These are phyloP conservation scores for Davidsoniella virescens DNA, from an alignment of 2,329 filamentous ascomycete species.

Conservation along the genomic window DNA sequence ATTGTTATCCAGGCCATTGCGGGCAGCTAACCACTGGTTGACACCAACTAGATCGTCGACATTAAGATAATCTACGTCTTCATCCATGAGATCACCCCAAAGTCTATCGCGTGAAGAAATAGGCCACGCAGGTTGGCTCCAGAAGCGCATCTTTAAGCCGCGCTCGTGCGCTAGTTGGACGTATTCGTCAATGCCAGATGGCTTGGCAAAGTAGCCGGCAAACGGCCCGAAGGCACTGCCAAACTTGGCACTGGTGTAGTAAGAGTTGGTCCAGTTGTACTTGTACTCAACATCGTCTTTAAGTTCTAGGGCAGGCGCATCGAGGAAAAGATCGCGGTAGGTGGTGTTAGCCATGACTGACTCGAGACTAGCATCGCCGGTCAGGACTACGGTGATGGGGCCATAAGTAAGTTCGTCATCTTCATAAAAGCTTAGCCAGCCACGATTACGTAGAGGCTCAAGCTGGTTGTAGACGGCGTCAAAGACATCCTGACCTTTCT, in stretches of 20 bases:
- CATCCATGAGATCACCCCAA: constrained; percentile 37
- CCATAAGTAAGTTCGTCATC: constrained; percentile 33
- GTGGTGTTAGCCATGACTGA: constrained; percentile 34
- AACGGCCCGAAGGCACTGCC: constrained; percentile 34
- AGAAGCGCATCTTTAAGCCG: constrained; percentile 42
- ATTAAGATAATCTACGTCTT: constrained; percentile 44
- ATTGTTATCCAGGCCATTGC: neutral
- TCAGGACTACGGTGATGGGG: constrained; percentile 52
- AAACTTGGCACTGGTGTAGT: constrained; percentile 49
- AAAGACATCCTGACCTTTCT: constrained; percentile 33
- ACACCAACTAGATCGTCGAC: constrained; percentile 37
- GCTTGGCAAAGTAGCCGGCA: constrained; percentile 33
- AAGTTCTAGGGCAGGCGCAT: constrained; percentile 40
- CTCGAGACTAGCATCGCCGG: constrained; percentile 46
- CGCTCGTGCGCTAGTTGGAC: constrained; percentile 29
- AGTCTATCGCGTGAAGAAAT: constrained; percentile 34
- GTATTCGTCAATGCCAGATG: constrained; percentile 26
- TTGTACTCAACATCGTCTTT: constrained; percentile 13
- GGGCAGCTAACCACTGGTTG: constrained; percentile 5
- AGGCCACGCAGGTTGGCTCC: constrained; percentile 44
- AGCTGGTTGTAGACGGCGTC: constrained; percentile 30
- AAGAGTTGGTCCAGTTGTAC: constrained; percentile 41
- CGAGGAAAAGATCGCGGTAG: constrained; percentile 47
- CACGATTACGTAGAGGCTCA: constrained; percentile 38
- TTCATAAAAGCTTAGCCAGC: constrained; percentile 39